These are phyloP conservation scores for Persicaria maculosa DNA, from an alignment of 148 eudicot species.

Conservation along the genomic window DNA sequence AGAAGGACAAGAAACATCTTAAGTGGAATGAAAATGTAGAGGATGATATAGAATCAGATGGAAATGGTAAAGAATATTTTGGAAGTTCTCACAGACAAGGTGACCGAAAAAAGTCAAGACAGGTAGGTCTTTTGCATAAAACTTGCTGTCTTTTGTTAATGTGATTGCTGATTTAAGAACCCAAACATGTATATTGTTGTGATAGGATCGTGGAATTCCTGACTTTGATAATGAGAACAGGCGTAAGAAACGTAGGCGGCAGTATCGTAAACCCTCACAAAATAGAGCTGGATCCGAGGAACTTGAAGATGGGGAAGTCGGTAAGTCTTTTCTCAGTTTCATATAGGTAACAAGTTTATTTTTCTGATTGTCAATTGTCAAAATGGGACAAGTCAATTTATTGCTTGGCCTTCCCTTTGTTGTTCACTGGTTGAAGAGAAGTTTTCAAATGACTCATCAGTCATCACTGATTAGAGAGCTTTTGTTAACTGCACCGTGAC, in stretches of 20 bases:
- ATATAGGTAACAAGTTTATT: neutral
- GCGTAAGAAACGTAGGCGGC: constrained; percentile 62
- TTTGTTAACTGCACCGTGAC: no score
- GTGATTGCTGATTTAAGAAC: no score
- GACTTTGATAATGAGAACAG: constrained; percentile 56
- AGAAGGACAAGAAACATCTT: constrained; percentile 58
- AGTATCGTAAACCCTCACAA: constrained; percentile 44
- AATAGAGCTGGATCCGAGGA: constrained; percentile 46
- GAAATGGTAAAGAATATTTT: constrained; percentile 48
- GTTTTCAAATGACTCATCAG: no score
- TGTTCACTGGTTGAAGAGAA: no score
- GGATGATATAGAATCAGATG: constrained; percentile 49
- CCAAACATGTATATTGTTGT: constrained; percentile 15
- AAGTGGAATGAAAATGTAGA: constrained; percentile 41
- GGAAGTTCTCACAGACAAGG: constrained; percentile 54
- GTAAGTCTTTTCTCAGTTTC: constrained; percentile 22
- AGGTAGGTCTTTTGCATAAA: constrained; percentile 28
- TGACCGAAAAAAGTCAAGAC: constrained; percentile 61
- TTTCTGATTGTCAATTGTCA: neutral
- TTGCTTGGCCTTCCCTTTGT: no score
- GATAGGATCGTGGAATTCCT: constrained; percentile 19
- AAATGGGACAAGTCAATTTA: neutral
- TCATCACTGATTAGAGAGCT: no score
- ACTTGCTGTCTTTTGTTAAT: constrained; percentile 13
- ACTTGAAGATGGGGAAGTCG: constrained; percentile 54